phyloP scores from a whole-genome alignment of 2,329 filamentous ascomycete genomes.

The Colletotrichum tofieldiae region DNA sequence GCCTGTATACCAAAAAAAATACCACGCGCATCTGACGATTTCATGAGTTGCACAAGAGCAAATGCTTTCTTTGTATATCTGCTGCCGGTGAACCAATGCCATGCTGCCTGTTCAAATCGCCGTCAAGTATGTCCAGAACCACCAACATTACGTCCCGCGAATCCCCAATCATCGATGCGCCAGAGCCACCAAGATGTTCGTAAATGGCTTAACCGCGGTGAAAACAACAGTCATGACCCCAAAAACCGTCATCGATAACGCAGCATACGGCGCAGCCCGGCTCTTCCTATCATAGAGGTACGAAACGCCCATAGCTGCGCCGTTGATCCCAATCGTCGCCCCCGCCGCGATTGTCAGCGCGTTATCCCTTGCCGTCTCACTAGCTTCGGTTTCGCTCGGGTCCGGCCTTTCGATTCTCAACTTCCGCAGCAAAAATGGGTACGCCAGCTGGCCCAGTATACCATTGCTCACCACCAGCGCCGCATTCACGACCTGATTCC shows the following conservation, averaged over 20 bases:
- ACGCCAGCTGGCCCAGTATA: slow-evolving; percentile 60
- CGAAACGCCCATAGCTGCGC: slow-evolving; percentile 72
- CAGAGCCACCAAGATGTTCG: slow-evolving; percentile 52
- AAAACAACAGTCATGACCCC: slow-evolving; percentile 71
- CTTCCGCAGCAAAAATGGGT: slow-evolving; percentile 53
- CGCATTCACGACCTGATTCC: slow-evolving; percentile 64
- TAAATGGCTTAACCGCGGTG: slow-evolving; percentile 64
- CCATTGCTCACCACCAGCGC: slow-evolving; percentile 68
- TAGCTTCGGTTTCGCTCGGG: background rate
- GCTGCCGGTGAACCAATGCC: background rate
- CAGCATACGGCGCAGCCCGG: slow-evolving; percentile 69
- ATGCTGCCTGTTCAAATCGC: slow-evolving; percentile 5
- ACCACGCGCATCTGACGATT: slow-evolving; percentile 32
- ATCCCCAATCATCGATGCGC: background rate
- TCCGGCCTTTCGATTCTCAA: slow-evolving; percentile 40
- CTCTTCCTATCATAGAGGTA: slow-evolving; percentile 70
- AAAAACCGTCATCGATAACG: slow-evolving; percentile 71
- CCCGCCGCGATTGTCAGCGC: slow-evolving; percentile 64
- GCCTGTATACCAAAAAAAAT: slow-evolving; percentile 37
- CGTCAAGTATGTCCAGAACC: background rate
- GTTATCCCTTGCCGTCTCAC: slow-evolving; percentile 45
- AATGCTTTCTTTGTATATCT: slow-evolving; percentile 2
- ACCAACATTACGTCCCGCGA: background rate
- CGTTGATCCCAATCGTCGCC: slow-evolving; percentile 70
- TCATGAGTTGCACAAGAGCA: slow-evolving; percentile 8